Evolutionary conservation across 78 protist genomes (phyloP).

Genomic region (Protostelium mycophagum): DNA sequence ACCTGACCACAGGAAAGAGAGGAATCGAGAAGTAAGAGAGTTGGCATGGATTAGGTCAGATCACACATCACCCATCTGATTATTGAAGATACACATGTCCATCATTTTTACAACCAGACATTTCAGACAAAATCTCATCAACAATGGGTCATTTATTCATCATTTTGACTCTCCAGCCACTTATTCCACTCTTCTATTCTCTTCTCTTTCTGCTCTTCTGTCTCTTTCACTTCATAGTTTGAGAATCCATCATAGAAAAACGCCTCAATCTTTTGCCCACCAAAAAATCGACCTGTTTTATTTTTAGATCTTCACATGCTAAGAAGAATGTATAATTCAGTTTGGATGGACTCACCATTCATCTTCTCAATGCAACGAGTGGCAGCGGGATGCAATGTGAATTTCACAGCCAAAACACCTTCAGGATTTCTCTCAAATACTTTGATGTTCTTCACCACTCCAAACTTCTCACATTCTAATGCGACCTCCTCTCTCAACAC

Average conservation of each 20-base stretch:
- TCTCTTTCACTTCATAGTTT: slow-evolving; percentile 49
- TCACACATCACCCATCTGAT: too few relatives aligned
- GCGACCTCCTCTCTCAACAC: slow-evolving; percentile 42
- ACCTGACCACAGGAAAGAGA: not conserved
- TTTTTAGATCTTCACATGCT: not conserved
- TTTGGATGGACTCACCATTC: slow-evolving; percentile 14
- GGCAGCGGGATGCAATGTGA: slow-evolving; percentile 37
- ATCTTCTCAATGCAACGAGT: slow-evolving; percentile 48
- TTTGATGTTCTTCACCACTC: slow-evolving; percentile 26
- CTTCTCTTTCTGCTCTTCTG: slow-evolving; percentile 45
- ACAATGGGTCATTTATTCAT: not conserved
- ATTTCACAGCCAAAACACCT: slow-evolving; percentile 53
- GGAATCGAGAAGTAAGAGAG: not conserved
- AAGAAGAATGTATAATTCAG: not conserved
- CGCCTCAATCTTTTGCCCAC: slow-evolving; percentile 23
- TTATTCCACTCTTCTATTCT: slow-evolving; percentile 44
- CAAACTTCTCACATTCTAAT: slow-evolving; percentile 46
- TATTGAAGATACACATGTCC: too few relatives aligned
- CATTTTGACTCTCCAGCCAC: slow-evolving; percentile 10
- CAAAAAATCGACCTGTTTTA: slow-evolving; percentile 48
- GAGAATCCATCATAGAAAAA: slow-evolving; percentile 58
- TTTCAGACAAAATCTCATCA: too few relatives aligned
- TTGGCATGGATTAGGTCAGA: too few relatives aligned
- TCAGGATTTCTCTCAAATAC: slow-evolving; percentile 59
- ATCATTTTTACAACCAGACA: too few relatives aligned